Evolutionary conservation across 768 basidiomycete genomes (phyloP).

Genomic region (Lactarius sp.): DNA sequence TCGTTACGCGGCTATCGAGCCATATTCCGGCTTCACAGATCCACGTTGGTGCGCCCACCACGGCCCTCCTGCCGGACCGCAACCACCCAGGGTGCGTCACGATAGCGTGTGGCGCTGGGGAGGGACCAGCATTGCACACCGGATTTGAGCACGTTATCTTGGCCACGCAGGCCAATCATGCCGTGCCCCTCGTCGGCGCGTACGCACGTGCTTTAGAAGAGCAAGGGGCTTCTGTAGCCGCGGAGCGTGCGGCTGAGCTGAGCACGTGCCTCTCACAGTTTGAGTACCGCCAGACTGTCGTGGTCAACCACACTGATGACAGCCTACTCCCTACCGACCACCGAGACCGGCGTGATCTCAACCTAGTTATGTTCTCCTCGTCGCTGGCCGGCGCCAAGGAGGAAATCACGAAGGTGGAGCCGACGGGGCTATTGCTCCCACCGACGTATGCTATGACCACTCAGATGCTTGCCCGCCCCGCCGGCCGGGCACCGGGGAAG

Average conservation of each 20-base stretch:
- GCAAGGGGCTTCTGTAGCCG: background rate
- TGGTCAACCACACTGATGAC: constrained; percentile 67
- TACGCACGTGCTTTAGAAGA: constrained; percentile 40
- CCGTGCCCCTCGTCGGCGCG: constrained; percentile 46
- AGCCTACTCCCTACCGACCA: constrained; percentile 48
- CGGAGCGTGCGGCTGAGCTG: constrained; percentile 36
- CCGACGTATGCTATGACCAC: constrained; percentile 65
- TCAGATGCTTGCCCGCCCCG: constrained; percentile 46
- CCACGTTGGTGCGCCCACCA: constrained; percentile 51
- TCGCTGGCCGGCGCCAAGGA: background rate
- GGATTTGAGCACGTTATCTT: constrained; percentile 67
- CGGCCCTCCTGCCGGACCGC: constrained; percentile 40
- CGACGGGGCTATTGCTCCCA: constrained; percentile 33
- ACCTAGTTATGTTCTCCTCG: constrained; percentile 42
- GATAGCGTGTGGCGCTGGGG: constrained; percentile 36
- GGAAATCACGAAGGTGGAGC: background rate
- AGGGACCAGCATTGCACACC: constrained; percentile 28
- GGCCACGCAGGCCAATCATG: constrained; percentile 70
- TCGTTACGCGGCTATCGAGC: constrained; percentile 47
- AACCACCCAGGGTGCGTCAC: constrained; percentile 34
- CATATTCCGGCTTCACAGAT: constrained; percentile 41
- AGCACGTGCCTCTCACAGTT: constrained; percentile 50
- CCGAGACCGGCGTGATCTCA: constrained; percentile 58
- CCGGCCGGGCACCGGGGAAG: constrained; percentile 33
- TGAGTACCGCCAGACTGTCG: constrained; percentile 50